These are phyloP conservation scores for Trypanosoma caninum DNA, from an alignment of 208 protist genomes.

Conservation along the genomic window DNA sequence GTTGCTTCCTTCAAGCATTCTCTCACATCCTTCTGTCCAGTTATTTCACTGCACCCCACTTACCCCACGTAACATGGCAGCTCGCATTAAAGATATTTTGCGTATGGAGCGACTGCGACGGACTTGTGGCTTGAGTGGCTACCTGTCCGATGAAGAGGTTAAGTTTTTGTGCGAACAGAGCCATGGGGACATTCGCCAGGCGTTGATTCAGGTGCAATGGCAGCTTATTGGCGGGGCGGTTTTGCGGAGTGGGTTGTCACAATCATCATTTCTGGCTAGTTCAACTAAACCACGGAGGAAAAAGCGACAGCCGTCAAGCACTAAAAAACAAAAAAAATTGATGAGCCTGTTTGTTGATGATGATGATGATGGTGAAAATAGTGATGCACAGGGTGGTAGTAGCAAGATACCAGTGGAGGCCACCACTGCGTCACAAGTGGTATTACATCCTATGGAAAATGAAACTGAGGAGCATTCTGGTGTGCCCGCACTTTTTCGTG, in stretches of 20 bases:
- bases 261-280: not conserved
- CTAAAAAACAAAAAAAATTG: slow-evolving; percentile 14
- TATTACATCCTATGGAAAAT: not conserved
- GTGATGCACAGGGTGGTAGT: not conserved
- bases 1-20: slow-evolving; percentile 38
- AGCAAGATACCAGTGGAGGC: slow-evolving; percentile 8
- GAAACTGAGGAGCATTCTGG: slow-evolving; percentile 1
- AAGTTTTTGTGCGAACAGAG: slow-evolving; percentile 39
- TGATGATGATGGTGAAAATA: not conserved
- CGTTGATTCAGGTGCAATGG: slow-evolving; percentile 75
- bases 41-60: slow-evolving; percentile 77
- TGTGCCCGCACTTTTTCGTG: slow-evolving; percentile 33
- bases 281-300: not conserved
- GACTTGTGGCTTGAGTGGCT: not conserved
- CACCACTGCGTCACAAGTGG: not conserved
- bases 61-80: slow-evolving; percentile 59
- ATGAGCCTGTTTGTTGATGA: slow-evolving; percentile 29
- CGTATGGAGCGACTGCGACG: slow-evolving; percentile 19
- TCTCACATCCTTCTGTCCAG: slow-evolving; percentile 40
- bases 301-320: not conserved
- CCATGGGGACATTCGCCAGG: slow-evolving; percentile 82
- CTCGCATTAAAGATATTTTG: slow-evolving; percentile 45
- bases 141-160: slow-evolving; percentile 29
- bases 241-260: not conserved
- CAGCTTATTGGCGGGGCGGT: slow-evolving; percentile 11